Evolutionary conservation across 768 basidiomycete species (phyloP).

Genomic region (Ramaria sp.): DNA sequence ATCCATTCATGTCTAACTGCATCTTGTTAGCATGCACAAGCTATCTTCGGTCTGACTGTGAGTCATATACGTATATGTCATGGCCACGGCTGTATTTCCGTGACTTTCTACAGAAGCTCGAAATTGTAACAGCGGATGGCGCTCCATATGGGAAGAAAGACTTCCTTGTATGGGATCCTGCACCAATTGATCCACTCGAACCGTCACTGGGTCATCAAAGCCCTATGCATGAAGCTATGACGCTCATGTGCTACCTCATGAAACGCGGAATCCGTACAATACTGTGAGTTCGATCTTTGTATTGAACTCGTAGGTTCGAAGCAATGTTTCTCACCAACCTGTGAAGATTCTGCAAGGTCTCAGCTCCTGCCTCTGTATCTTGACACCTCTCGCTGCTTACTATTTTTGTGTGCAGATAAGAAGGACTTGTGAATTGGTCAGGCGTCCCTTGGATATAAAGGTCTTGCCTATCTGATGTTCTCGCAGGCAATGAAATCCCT

Average conservation of each 20-base stretch:
- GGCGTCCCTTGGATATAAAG: conserved; percentile 11
- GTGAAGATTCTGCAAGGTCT: conserved; percentile 2
- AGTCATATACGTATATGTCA: background rate
- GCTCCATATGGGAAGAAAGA: conserved; percentile 76
- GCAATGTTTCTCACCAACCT: background rate
- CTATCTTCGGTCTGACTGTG: conserved; percentile 55
- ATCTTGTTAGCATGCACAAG: conserved; percentile 49
- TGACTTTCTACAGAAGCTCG: conserved; percentile 33
- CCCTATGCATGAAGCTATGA: conserved; percentile 57
- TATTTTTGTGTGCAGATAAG: conserved; percentile 40
- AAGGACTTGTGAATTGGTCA: conserved; percentile 72
- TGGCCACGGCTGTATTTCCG: background rate
- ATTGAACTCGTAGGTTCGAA: background rate
- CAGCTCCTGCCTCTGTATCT: background rate
- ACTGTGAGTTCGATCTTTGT: conserved; percentile 29
- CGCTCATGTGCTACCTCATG: conserved; percentile 73
- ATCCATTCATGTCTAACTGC: background rate
- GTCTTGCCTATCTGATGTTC: background rate
- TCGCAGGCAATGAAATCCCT: conserved; percentile 69
- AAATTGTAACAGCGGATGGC: conserved; percentile 68
- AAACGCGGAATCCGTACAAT: conserved; percentile 71
- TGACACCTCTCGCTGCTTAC: background rate
- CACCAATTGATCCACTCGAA: conserved; percentile 43
- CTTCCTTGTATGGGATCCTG: conserved; percentile 68
- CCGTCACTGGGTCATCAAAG: conserved; percentile 44